phyloP scores from a whole-genome alignment of 768 basidiomycete species.

The Lentinula sp. region DNA sequence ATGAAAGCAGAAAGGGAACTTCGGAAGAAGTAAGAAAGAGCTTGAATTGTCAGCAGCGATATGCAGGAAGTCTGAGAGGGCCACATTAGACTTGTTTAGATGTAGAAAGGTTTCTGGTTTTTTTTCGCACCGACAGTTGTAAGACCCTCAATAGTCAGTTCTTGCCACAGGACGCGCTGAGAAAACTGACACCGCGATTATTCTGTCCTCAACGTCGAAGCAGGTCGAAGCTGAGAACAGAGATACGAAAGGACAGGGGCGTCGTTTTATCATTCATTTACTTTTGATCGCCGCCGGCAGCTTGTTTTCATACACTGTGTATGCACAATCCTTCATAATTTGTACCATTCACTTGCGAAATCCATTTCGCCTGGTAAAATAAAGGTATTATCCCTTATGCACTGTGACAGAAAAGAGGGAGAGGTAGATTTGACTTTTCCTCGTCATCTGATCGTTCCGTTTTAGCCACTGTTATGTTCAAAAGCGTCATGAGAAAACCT shows the following conservation, averaged over 20 bases:
- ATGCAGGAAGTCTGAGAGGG: neutral
- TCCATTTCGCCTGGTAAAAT: too few species aligned
- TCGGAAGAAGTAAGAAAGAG: neutral
- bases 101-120: neutral
- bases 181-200: neutral
- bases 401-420: neutral
- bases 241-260: neutral
- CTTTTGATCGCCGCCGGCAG: neutral
- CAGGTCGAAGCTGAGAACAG: neutral
- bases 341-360: too few species aligned
- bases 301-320: neutral
- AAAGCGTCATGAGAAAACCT: neutral
- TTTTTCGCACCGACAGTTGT: neutral
- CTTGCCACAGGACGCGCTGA: neutral
- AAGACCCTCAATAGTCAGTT: neutral
- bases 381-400: neutral
- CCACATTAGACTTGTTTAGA: neutral
- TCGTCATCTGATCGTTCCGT: neutral
- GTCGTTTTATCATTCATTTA: neutral
- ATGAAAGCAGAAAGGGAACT: neutral
- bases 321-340: too few species aligned
- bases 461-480: neutral
- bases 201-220: neutral
- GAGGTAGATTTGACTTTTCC: neutral
- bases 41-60: neutral